These are phyloP conservation scores for Aspergillus texensis DNA, from an alignment of 2,329 filamentous ascomycete species.

Conservation along the genomic window DNA sequence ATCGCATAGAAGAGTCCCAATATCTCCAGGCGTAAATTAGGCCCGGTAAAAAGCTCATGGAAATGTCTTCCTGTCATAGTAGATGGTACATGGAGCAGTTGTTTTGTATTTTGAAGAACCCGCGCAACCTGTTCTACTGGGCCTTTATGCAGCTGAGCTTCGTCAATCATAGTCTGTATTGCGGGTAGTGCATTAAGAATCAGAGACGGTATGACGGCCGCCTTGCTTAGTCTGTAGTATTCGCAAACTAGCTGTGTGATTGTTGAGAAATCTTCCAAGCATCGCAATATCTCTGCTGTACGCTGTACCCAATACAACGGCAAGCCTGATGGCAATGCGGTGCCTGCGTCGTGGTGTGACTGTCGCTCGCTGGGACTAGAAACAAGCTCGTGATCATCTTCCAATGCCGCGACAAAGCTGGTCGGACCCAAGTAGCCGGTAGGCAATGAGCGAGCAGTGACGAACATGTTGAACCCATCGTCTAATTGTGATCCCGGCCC, in stretches of 20 bases:
- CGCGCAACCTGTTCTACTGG: slow-evolving; percentile 6
- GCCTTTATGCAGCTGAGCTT: slow-evolving; percentile 16
- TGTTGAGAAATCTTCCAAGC: slow-evolving; percentile 19
- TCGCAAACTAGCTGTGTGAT: slow-evolving; percentile 25
- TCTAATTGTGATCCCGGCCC: neutral
- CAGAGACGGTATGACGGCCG: slow-evolving; percentile 39
- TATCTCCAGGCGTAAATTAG: slow-evolving; percentile 42
- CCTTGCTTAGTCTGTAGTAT: slow-evolving; percentile 31
- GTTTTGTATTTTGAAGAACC: slow-evolving; percentile 32
- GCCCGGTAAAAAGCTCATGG: slow-evolving; percentile 41
- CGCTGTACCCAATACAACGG: slow-evolving; percentile 27
- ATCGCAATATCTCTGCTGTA: slow-evolving; percentile 20
- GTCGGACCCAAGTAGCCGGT: slow-evolving; percentile 39
- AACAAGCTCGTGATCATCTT: slow-evolving; percentile 24
- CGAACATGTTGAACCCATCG: slow-evolving; percentile 4
- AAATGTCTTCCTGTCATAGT: slow-evolving; percentile 37
- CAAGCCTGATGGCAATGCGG: slow-evolving; percentile 15
- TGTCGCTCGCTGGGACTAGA: slow-evolving; percentile 9
- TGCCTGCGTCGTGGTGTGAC: neutral
- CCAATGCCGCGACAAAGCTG: slow-evolving; percentile 34
- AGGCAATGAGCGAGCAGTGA: slow-evolving; percentile 20
- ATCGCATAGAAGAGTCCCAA: slow-evolving; percentile 42
- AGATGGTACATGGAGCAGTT: slow-evolving; percentile 24
- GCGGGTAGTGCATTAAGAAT: slow-evolving; percentile 35
- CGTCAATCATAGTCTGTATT: slow-evolving; percentile 20